Evolutionary conservation across 345 rosid species (phyloP).

Genomic region (Citrus sp.): DNA sequence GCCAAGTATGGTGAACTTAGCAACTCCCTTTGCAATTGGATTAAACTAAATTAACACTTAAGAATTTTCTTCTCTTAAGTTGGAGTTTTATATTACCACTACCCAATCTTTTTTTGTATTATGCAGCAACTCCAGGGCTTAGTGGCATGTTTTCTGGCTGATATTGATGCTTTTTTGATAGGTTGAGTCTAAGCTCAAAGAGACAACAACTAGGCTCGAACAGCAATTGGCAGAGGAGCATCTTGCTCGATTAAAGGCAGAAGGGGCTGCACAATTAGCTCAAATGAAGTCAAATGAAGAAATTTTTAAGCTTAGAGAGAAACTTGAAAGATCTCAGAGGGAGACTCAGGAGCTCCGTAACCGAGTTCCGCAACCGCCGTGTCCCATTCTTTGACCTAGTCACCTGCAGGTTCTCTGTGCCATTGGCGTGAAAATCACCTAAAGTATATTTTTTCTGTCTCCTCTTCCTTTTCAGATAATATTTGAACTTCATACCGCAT

Average conservation of each 20-base stretch:
- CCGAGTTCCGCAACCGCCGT: no score
- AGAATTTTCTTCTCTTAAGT: not conserved
- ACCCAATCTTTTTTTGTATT: not conserved
- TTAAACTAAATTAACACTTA: not conserved
- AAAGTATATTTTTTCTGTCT: no score
- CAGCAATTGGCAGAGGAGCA: constrained; percentile 74
- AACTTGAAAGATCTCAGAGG: constrained; percentile 60
- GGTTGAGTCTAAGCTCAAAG: constrained; percentile 44
- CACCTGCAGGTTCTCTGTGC: no score
- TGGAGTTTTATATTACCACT: not conserved
- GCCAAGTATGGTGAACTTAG: not conserved
- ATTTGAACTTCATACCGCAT: not conserved
- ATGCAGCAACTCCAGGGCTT: not conserved
- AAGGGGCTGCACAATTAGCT: constrained; percentile 49
- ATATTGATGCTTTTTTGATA: constrained; percentile 9
- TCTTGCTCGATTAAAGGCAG: constrained; percentile 68
- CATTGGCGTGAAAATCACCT: no score
- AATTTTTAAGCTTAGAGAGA: constrained; percentile 66
- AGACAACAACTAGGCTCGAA: constrained; percentile 45
- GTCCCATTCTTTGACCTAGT: no score
- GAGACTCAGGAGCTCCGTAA: constrained; percentile 31
- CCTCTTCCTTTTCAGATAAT: not conserved
- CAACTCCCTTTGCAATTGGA: not conserved
- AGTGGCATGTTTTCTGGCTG: not conserved
- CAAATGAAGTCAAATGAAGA: constrained; percentile 68